A percentile compares a stretch with the other conserved stretches of the same genome.
phyloP scores from a whole-genome alignment of 768 basidiomycete species.

The Exidia glandulosa region DNA sequence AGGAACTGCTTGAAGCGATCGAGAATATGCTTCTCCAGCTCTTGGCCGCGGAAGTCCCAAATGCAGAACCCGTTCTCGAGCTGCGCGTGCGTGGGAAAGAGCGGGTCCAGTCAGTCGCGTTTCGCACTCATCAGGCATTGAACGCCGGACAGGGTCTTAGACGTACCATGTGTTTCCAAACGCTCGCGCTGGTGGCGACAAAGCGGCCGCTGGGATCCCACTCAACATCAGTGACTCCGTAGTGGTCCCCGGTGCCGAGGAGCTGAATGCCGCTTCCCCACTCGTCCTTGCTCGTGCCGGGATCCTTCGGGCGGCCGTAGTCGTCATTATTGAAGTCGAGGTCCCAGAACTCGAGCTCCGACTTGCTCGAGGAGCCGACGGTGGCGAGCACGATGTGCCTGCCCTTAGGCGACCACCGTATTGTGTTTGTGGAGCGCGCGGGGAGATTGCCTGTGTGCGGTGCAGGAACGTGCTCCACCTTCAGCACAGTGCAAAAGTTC shows the following conservation, averaged over 20 bases:
- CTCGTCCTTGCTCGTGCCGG: conserved; percentile 47
- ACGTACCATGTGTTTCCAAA: conserved; percentile 87
- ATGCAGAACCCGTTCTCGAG: conserved; percentile 93
- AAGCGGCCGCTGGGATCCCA: conserved; percentile 98
- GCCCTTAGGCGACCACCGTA: conserved; percentile 94
- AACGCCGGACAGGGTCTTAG: neutral
- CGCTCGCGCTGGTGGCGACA: conserved; percentile 84
- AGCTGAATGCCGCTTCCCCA: conserved; percentile 83
- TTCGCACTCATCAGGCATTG: neutral
- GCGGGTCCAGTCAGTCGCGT: conserved; percentile 3
- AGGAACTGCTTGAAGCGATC: conserved; percentile 99
- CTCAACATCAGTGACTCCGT: conserved; percentile 93
- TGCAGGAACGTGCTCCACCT: neutral
- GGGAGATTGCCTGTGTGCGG: conserved; percentile 52
- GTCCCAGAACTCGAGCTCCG: conserved; percentile 98
- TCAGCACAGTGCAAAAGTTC: neutral
- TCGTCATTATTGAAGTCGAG: conserved; percentile 77
- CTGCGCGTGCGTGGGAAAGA: conserved; percentile 28
- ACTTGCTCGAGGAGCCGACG: conserved; percentile 89
- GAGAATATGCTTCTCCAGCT: conserved; percentile 75
- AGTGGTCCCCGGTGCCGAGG: conserved; percentile 83
- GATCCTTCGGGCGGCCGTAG: conserved; percentile 34
- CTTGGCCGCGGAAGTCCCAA: conserved; percentile 98
- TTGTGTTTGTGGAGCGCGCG: conserved; percentile 79
- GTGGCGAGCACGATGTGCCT: conserved; percentile 94